A percentile compares a stretch with the other conserved stretches of the same genome.
Evolutionary conservation across 2,329 filamentous ascomycete genomes (phyloP).

Genomic region (Drechslerella stenobrocha): DNA sequence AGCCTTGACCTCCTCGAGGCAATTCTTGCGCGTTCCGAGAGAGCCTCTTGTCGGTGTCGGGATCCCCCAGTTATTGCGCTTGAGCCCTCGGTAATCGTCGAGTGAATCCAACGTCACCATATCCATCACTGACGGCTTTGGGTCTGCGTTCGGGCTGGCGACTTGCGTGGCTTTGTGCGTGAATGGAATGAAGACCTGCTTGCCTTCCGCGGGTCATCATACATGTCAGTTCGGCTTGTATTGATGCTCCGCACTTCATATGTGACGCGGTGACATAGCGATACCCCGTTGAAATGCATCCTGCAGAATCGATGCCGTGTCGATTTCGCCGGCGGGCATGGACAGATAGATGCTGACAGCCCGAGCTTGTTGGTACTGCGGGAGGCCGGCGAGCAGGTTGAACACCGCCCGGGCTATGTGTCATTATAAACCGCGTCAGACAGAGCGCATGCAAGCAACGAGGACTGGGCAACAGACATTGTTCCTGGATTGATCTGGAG

Average conservation of each 20-base stretch:
- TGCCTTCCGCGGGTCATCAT: constrained; percentile 64
- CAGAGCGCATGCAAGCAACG: neutral
- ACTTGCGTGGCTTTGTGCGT: constrained; percentile 62
- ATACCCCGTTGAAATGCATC: constrained; percentile 66
- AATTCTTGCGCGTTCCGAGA: constrained; percentile 67
- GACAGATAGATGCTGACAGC: constrained; percentile 86
- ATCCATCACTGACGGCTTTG: constrained; percentile 69
- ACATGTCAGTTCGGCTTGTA: neutral
- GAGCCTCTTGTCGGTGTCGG: constrained; percentile 74
- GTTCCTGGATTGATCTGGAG: constrained; percentile 19
- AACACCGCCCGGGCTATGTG: constrained; percentile 15
- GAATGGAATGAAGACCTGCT: constrained; percentile 89
- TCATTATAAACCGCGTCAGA: neutral
- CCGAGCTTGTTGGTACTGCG: constrained; percentile 69
- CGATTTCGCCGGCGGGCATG: constrained; percentile 85
- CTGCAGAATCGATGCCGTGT: constrained; percentile 77
- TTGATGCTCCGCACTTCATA: neutral
- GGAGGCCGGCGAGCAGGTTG: constrained; percentile 42
- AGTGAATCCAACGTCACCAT: constrained; percentile 80
- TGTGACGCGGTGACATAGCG: constrained; percentile 2
- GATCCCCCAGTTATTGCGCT: constrained; percentile 87
- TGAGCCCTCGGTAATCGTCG: constrained; percentile 75
- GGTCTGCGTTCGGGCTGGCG: constrained; percentile 7
- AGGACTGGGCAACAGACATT: constrained; percentile 23
- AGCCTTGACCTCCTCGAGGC: constrained; percentile 51